Conservation (phyloP, 768 basidiomycete genomes). For the Panaeolus cyanescens region DNA sequence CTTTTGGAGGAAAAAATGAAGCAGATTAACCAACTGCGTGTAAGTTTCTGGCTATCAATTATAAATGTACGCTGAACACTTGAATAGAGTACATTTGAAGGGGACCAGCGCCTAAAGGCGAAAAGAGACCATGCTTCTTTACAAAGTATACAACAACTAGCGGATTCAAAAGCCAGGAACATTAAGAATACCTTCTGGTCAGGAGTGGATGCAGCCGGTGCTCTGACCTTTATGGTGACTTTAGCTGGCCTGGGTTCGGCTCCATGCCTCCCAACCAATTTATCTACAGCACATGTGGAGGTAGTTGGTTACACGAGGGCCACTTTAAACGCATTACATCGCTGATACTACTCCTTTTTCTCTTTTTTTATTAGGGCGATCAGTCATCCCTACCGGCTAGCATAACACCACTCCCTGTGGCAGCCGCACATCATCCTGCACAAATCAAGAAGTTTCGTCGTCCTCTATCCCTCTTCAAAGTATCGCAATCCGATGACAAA, state of each 20-base stretch:
- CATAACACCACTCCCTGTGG: conserved; percentile 37
- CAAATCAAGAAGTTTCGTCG: conserved; percentile 33
- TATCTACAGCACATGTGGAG: background rate
- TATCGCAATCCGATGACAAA: background rate
- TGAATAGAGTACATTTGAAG: no score
- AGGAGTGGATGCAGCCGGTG: conserved; percentile 20
- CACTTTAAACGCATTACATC: no score
- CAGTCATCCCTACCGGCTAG: background rate
- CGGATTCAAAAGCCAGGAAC: conserved; percentile 29
- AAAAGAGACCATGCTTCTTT: no score
- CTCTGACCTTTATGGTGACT: conserved; percentile 28
- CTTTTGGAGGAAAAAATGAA: background rate
- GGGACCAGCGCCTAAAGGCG: no score
- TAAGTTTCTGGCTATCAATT: no score
- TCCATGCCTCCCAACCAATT: background rate
- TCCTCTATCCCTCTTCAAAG: conserved; percentile 23
- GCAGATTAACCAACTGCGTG: background rate
- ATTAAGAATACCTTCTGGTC: conserved; percentile 26
- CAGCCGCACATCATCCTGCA: conserved; percentile 48
- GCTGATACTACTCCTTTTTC: no score
- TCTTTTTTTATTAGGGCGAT: no score
- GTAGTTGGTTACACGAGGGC: no score
- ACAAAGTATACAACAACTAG: no score
- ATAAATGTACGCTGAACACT: no score
- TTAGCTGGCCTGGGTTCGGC: conserved; percentile 25